phyloP scores from a whole-genome alignment of 2,329 filamentous ascomycete genomes.

The Colletotrichum lini region DNA sequence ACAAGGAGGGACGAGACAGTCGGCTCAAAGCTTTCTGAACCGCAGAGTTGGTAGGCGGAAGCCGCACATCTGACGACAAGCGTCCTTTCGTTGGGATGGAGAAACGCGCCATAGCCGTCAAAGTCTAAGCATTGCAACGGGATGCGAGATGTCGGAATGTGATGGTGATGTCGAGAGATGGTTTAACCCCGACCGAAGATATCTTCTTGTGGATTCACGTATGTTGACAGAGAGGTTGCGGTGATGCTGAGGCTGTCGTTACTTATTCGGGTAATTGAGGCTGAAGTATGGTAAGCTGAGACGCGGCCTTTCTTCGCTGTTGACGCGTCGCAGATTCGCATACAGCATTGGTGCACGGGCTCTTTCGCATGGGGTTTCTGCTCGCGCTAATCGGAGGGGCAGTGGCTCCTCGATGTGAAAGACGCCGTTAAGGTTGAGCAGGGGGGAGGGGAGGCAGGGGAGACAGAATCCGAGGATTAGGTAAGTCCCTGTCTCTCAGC shows the following conservation, averaged over 20 bases:
- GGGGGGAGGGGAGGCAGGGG: constrained; percentile 12
- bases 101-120: constrained; percentile 64
- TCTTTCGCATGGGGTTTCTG: background rate
- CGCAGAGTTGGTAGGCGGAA: constrained; percentile 75
- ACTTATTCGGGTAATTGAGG: constrained; percentile 12
- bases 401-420: constrained; percentile 6
- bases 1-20: constrained; percentile 79
- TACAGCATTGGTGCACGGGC: constrained; percentile 5
- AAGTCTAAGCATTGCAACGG: constrained; percentile 13
- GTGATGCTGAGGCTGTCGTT: background rate
- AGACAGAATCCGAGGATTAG: constrained; percentile 16
- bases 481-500: background rate
- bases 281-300: constrained; percentile 19
- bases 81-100: constrained; percentile 80
- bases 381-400: constrained; percentile 4
- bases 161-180: background rate
- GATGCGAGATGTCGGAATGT: background rate
- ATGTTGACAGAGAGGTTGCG: background rate
- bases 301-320: constrained; percentile 15
- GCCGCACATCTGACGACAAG: constrained; percentile 78
- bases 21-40: constrained; percentile 77
- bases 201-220: background rate
- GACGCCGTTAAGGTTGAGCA: constrained; percentile 27
- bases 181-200: background rate
- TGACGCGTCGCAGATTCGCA: constrained; percentile 31